phyloP scores from a whole-genome alignment of 148 eudicot genomes.

The Polygonum maritimum region DNA sequence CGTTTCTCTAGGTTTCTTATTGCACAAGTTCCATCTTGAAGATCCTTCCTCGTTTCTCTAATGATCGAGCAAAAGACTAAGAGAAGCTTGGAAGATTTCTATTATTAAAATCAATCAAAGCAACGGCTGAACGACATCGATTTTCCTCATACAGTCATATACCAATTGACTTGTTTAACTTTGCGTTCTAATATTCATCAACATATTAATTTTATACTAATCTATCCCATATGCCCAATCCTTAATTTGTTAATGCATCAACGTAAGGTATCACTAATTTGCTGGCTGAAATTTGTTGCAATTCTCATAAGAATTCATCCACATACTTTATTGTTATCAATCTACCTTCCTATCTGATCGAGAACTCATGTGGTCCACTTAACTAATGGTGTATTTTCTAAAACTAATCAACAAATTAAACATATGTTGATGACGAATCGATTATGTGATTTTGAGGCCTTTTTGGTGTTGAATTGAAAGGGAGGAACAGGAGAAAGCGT shows the following conservation, averaged over 20 bases:
- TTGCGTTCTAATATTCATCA: neutral
- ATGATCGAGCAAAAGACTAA: slow-evolving; percentile 14
- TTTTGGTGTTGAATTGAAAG: too few species aligned
- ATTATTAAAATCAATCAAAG: neutral
- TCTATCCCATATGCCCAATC: too few species aligned
- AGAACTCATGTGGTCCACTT: neutral
- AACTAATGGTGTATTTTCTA: neutral
- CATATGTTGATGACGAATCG: neutral
- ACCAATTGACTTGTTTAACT: neutral
- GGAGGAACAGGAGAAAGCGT: too few species aligned
- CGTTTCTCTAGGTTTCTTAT: neutral
- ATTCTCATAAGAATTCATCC: neutral
- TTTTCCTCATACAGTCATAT: neutral
- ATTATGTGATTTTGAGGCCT: too few species aligned
- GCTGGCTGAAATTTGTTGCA: too few species aligned
- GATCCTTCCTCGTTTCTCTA: neutral
- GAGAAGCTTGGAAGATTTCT: neutral
- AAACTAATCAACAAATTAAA: slow-evolving; percentile 1
- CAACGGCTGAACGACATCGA: neutral
- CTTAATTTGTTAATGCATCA: too few species aligned
- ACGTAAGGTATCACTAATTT: too few species aligned
- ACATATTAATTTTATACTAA: neutral
- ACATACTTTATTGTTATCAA: neutral
- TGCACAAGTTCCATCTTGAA: neutral
- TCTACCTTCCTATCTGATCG: neutral